These are phyloP conservation scores for Xylariaceae sp. DNA, from an alignment of 2,329 filamentous ascomycete species.

Conservation along the genomic window DNA sequence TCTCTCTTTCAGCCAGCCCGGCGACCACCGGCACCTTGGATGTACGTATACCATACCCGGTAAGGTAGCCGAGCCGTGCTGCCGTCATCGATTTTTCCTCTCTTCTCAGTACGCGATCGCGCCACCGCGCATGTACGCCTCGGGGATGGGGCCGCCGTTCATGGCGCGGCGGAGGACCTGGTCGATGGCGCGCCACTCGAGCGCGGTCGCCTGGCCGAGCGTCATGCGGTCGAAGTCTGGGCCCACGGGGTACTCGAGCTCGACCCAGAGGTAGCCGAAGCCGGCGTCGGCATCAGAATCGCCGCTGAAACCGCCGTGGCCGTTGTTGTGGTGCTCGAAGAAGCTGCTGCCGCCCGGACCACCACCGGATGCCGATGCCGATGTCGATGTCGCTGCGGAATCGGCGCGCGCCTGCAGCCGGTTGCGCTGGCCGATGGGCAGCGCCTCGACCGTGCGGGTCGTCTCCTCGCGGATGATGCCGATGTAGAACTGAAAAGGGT, in stretches of 20 bases:
- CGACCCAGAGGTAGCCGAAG: slow-evolving; percentile 47
- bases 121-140: slow-evolving; percentile 5
- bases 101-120: neutral
- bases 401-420: slow-evolving; percentile 22
- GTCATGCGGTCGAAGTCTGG: slow-evolving; percentile 39
- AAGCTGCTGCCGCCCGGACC: too few relatives aligned
- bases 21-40: too few relatives aligned
- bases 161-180: slow-evolving; percentile 32
- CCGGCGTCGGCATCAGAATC: slow-evolving; percentile 35
- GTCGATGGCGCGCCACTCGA: slow-evolving; percentile 44
- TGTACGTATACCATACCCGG: too few relatives aligned
- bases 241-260: slow-evolving; percentile 35
- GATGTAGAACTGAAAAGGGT: slow-evolving; percentile 55
- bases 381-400: slow-evolving; percentile 9
- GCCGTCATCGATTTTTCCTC: neutral
- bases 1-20: too few relatives aligned
- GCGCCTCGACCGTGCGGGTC: slow-evolving; percentile 28
- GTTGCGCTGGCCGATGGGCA: slow-evolving; percentile 35
- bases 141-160: slow-evolving; percentile 10
- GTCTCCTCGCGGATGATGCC: slow-evolving; percentile 47
- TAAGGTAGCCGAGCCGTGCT: too few relatives aligned
- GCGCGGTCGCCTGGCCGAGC: slow-evolving; percentile 35
- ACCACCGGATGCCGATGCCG: too few relatives aligned
- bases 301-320: too few relatives aligned
- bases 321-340: too few relatives aligned